phyloP scores from a whole-genome alignment of 2,329 filamentous ascomycete species.

The Cordyceps farinosa region DNA sequence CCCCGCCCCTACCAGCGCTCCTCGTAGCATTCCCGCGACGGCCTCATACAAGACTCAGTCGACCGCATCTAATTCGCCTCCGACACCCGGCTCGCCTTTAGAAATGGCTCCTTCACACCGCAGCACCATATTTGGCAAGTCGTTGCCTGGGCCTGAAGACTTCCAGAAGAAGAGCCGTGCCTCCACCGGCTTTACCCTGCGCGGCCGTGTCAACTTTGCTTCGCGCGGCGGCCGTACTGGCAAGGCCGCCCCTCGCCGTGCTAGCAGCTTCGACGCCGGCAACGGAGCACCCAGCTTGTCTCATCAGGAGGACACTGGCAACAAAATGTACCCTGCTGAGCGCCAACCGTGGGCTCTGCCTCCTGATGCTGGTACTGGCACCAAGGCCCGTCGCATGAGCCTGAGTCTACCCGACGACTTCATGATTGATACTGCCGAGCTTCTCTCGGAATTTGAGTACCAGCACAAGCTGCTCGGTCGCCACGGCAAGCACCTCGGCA shows the following conservation, averaged over 20 bases:
- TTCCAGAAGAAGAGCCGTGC: slow-evolving; percentile 50
- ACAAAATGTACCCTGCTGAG: slow-evolving; percentile 32
- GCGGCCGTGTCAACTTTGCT: slow-evolving; percentile 48
- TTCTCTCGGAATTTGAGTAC: slow-evolving; percentile 67
- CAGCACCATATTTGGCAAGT: slow-evolving; percentile 25
- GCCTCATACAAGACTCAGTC: slow-evolving; percentile 43
- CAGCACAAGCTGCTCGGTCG: slow-evolving; percentile 67
- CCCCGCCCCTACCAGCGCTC: slow-evolving; percentile 36
- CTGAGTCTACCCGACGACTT: slow-evolving; percentile 71
- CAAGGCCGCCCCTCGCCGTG: slow-evolving; percentile 31
- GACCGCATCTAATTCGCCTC: slow-evolving; percentile 49
- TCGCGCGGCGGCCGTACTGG: slow-evolving; percentile 26
- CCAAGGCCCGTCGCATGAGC: slow-evolving; percentile 76
- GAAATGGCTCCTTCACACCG: slow-evolving; percentile 36
- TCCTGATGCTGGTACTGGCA: slow-evolving; percentile 67
- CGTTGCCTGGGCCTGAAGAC: slow-evolving; percentile 41
- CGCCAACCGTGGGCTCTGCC: slow-evolving; percentile 56
- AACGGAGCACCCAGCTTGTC: slow-evolving; percentile 26
- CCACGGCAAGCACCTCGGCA: slow-evolving; percentile 72
- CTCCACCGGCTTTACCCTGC: slow-evolving; percentile 48
- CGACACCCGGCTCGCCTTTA: slow-evolving; percentile 46
- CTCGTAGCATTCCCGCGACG: slow-evolving; percentile 16
- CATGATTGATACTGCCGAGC: slow-evolving; percentile 64
- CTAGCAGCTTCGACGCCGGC: slow-evolving; percentile 48
- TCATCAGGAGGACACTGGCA: slow-evolving; percentile 25